These are phyloP conservation scores for Cercophora sp. DNA, from an alignment of 495 filamentous ascomycete genomes.

Conservation along the genomic window DNA sequence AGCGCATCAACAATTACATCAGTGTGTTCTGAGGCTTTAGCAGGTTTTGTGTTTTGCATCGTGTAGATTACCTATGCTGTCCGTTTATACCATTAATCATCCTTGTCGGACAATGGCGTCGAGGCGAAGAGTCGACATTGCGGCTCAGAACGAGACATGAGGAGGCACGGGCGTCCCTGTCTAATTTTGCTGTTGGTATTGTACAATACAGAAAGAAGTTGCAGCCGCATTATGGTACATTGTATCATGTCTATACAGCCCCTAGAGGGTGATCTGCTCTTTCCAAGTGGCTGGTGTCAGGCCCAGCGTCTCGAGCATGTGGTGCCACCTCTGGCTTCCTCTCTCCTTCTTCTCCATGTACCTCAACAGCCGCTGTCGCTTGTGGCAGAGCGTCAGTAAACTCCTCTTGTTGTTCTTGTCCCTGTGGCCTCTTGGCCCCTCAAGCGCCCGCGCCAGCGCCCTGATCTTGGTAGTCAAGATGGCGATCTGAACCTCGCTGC, in stretches of 20 bases:
- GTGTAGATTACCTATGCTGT: slow-evolving; percentile 29
- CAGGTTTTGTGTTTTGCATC: slow-evolving; percentile 5
- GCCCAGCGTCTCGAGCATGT: slow-evolving; percentile 76
- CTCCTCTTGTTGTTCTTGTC: slow-evolving; percentile 96
- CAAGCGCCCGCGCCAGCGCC: slow-evolving; percentile 62
- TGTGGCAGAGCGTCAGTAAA: slow-evolving; percentile 78
- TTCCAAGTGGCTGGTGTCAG: slow-evolving; percentile 83
- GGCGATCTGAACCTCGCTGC: slow-evolving; percentile 93
- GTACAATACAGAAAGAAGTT: slow-evolving; percentile 39
- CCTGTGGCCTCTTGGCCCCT: slow-evolving; percentile 49
- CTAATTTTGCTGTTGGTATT: slow-evolving; percentile 28
- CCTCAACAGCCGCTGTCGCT: slow-evolving; percentile 77
- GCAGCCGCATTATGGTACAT: slow-evolving; percentile 17
- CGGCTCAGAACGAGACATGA: slow-evolving; percentile 10
- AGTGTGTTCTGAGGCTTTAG: slow-evolving; percentile 70
- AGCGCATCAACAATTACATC: slow-evolving; percentile 97
- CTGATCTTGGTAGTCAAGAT: slow-evolving; percentile 94
- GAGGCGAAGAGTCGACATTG: slow-evolving; percentile 10
- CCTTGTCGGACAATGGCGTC: slow-evolving; percentile 20
- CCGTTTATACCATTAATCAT: slow-evolving; percentile 19
- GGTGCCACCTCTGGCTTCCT: slow-evolving; percentile 82
- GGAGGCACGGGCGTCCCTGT: slow-evolving; percentile 9
- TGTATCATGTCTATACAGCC: background rate
- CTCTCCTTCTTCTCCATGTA: slow-evolving; percentile 88
- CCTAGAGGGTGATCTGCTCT: slow-evolving; percentile 77